Percentiles rank a stretch among this genome's conserved stretches.
Evolutionary conservation across 108 stramenopile genomes (phyloP).

Genomic region (Fistulifera solaris): DNA sequence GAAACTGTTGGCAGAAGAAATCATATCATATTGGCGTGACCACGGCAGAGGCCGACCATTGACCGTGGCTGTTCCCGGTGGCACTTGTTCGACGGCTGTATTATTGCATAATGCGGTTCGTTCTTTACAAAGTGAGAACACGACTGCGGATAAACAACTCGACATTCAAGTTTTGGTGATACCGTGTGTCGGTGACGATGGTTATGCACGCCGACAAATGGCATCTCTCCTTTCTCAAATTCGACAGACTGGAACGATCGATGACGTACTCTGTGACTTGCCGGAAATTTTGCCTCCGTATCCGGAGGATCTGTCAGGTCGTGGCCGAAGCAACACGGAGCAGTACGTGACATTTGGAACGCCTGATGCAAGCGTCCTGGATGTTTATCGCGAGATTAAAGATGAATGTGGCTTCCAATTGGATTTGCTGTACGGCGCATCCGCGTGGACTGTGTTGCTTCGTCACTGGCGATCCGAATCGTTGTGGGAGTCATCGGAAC

Average conservation of each 20-base stretch:
- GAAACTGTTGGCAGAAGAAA: slow-evolving; percentile 17
- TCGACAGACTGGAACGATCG: slow-evolving; percentile 8
- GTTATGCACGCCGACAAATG: slow-evolving; percentile 75
- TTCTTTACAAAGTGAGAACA: slow-evolving; percentile 11
- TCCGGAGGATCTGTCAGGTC: slow-evolving; percentile 3
- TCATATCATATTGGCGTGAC: slow-evolving; percentile 42
- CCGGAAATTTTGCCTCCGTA: slow-evolving; percentile 45
- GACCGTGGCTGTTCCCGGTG: slow-evolving; percentile 66
- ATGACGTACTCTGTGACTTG: slow-evolving; percentile 16
- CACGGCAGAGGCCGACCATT: slow-evolving; percentile 51
- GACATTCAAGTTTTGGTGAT: slow-evolving; percentile 75
- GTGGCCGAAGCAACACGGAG: no score
- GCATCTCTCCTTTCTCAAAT: slow-evolving; percentile 31
- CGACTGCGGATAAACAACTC: slow-evolving; percentile 15
- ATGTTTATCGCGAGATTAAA: slow-evolving; percentile 57
- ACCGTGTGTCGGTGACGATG: slow-evolving; percentile 76
- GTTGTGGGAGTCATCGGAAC: slow-evolving; percentile 4
- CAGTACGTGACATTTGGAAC: slow-evolving; percentile 66
- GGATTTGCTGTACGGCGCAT: slow-evolving; percentile 77
- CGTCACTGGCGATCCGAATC: slow-evolving; percentile 55
- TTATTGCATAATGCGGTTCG: slow-evolving; percentile 50
- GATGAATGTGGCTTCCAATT: slow-evolving; percentile 43
- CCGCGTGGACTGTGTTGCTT: slow-evolving; percentile 58
- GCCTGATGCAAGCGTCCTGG: slow-evolving; percentile 42
- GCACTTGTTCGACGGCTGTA: slow-evolving; percentile 73